These are phyloP conservation scores for Globisporangium parvum DNA, from an alignment of 352 stramenopile genomes.

Conservation along the genomic window DNA sequence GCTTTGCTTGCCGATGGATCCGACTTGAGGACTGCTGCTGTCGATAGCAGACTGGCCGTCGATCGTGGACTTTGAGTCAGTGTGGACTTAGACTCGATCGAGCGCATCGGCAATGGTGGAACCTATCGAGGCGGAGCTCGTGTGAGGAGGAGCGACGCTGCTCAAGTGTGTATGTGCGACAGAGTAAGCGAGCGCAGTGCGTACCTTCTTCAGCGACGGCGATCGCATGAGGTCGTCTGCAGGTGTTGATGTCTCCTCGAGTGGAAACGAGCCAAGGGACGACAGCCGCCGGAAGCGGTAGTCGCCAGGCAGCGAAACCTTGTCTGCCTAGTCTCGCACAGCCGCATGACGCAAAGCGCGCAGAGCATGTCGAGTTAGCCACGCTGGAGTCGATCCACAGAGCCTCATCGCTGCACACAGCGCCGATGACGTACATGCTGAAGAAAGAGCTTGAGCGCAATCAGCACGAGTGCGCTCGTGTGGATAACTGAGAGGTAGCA, in stretches of 20 bases:
- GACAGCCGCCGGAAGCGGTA: constrained; percentile 1
- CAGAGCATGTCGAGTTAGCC: background rate
- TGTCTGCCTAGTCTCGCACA: constrained; percentile 21
- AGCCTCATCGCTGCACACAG: too few relatives aligned
- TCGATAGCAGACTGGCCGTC: constrained; percentile 8
- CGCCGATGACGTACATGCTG: constrained; percentile 39
- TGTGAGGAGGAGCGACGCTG: background rate
- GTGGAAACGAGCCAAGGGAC: background rate
- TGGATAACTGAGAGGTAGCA: constrained; percentile 61
- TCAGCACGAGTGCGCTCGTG: constrained; percentile 51
- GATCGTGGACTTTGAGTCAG: constrained; percentile 20
- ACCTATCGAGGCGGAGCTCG: constrained; percentile 1
- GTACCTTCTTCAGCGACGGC: constrained; percentile 23
- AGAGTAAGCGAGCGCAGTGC: background rate
- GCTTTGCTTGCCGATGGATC: background rate
- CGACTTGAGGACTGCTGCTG: background rate
- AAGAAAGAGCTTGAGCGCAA: constrained; percentile 72
- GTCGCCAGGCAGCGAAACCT: background rate
- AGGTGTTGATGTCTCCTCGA: constrained; percentile 6
- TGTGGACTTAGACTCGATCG: constrained; percentile 19
- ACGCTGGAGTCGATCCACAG: background rate
- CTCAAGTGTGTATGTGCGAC: background rate
- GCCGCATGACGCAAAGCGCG: background rate
- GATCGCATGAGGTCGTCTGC: constrained; percentile 35
- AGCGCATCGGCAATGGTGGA: constrained; percentile 2